Percentiles rank a stretch among this genome's conserved stretches.
These are phyloP conservation scores for Penicillium longicatenatum DNA, from an alignment of 495 filamentous ascomycete genomes.

Conservation along the genomic window DNA sequence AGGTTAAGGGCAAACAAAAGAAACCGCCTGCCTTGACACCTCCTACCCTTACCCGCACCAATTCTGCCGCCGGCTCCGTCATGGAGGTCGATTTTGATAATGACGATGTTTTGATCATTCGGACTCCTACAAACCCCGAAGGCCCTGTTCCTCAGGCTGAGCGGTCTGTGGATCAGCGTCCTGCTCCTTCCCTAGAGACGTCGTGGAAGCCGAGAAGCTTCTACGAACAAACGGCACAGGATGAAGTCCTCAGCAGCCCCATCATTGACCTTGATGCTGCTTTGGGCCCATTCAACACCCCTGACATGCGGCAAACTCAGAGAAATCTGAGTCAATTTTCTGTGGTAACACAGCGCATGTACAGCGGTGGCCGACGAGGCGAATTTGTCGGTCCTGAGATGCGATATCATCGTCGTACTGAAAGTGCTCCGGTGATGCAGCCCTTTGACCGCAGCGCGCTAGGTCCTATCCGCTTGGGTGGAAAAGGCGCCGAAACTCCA, in stretches of 20 bases:
- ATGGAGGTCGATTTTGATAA: slow-evolving; percentile 56
- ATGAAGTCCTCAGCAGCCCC: slow-evolving; percentile 62
- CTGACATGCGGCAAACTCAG: slow-evolving; percentile 48
- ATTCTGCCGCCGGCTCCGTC: slow-evolving; percentile 44
- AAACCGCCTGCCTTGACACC: slow-evolving; percentile 36
- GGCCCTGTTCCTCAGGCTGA: slow-evolving; percentile 25
- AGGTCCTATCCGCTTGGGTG: slow-evolving; percentile 64
- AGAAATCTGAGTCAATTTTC: slow-evolving; percentile 59
- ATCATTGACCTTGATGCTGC: slow-evolving; percentile 96
- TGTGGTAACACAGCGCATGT: slow-evolving; percentile 72
- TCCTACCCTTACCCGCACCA: slow-evolving; percentile 43
- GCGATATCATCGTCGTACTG: slow-evolving; percentile 87
- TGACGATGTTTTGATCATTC: slow-evolving; percentile 53
- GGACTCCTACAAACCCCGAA: slow-evolving; percentile 43
- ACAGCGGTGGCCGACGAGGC: slow-evolving; percentile 76
- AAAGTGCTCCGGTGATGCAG: slow-evolving; percentile 88
- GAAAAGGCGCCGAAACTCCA: slow-evolving; percentile 62
- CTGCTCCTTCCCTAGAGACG: slow-evolving; percentile 35
- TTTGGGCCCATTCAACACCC: slow-evolving; percentile 89
- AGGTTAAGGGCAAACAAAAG: slow-evolving; percentile 20
- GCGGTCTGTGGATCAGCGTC: slow-evolving; percentile 27
- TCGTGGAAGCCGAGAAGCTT: slow-evolving; percentile 53
- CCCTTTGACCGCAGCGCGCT: slow-evolving; percentile 73
- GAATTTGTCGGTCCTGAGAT: slow-evolving; percentile 79
- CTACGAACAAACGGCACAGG: slow-evolving; percentile 47